Evolutionary conservation across 2,329 filamentous ascomycete species (phyloP).

Genomic region (Claviceps capensis): DNA sequence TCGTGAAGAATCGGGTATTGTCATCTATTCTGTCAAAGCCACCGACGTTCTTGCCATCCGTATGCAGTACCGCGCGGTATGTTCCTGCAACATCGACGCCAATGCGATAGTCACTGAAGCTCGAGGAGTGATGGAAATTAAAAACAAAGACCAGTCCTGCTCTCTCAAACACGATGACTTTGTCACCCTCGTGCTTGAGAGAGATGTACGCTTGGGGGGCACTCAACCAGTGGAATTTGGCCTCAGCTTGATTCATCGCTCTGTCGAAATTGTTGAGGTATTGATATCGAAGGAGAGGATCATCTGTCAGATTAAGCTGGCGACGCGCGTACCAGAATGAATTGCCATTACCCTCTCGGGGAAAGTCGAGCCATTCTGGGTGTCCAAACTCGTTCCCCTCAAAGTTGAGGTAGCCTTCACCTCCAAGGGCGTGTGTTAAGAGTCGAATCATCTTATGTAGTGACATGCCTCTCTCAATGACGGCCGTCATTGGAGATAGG

Average conservation of each 20-base stretch:
- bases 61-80: conserved; percentile 75
- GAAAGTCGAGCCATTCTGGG: conserved; percentile 98
- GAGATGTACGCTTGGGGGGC: conserved; percentile 79
- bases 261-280: conserved; percentile 91
- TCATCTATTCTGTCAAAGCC: conserved; percentile 67
- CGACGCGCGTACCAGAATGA: conserved; percentile 90
- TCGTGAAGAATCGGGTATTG: conserved; percentile 82
- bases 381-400: conserved; percentile 98
- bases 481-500: conserved; percentile 67
- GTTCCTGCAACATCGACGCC: conserved; percentile 75
- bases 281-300: conserved; percentile 70
- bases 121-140: conserved; percentile 80
- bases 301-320: conserved; percentile 85
- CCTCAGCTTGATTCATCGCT: conserved; percentile 77
- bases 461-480: conserved; percentile 81
- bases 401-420: conserved; percentile 96
- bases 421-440: conserved; percentile 78
- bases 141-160: conserved; percentile 86
- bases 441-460: conserved; percentile 97
- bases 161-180: conserved; percentile 90
- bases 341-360: conserved; percentile 81
- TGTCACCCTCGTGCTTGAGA: conserved; percentile 86
- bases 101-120: conserved; percentile 84
- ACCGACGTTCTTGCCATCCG: conserved; percentile 64
- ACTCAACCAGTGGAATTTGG: conserved; percentile 84